Evolutionary conservation across 2,329 filamentous ascomycete genomes (phyloP).

Genomic region (Neofusicoccum parvum): DNA sequence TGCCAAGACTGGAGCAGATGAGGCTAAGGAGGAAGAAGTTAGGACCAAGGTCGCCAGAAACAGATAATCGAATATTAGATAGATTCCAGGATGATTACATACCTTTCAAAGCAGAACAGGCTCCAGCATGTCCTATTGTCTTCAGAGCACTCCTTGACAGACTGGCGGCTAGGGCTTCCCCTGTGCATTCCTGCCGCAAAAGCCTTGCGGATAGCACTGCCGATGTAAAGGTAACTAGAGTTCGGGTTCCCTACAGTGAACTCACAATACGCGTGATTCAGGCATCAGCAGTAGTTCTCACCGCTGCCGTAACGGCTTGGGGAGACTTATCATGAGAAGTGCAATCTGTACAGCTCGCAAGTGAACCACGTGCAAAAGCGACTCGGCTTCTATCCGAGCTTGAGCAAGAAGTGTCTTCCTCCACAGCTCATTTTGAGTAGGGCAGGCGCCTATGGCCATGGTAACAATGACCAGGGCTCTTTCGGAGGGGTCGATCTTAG

Average conservation of each 20-base stretch:
- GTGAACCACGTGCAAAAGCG: slow-evolving; percentile 15
- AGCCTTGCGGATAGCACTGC: slow-evolving; percentile 16
- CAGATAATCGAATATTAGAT: no score
- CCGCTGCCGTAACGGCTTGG: neutral
- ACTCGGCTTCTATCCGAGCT: slow-evolving; percentile 15
- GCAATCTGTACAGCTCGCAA: slow-evolving; percentile 16
- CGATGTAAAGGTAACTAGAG: slow-evolving; percentile 16
- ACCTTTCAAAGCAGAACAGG: slow-evolving; percentile 16
- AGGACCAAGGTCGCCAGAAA: neutral
- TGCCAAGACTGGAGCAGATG: slow-evolving; percentile 12
- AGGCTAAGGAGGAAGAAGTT: neutral
- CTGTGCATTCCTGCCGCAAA: slow-evolving; percentile 20
- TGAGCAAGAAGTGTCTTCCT: slow-evolving; percentile 10
- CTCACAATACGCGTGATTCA: slow-evolving; percentile 9
- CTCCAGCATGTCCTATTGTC: slow-evolving; percentile 17
- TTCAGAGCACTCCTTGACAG: slow-evolving; percentile 13
- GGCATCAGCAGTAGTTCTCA: neutral
- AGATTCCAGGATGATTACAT: no score
- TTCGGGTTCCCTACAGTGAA: slow-evolving; percentile 20
- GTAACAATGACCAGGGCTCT: slow-evolving; percentile 16
- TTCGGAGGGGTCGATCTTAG: slow-evolving; percentile 15
- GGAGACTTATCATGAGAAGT: slow-evolving; percentile 18
- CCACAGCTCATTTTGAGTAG: slow-evolving; percentile 12
- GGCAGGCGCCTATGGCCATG: slow-evolving; percentile 20
- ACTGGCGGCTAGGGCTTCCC: slow-evolving; percentile 1